A percentile compares a stretch with the other conserved stretches of the same genome.
Conservation (phyloP, 108 stramenopile genomes). For the Discostella stelligeroides region DNA sequence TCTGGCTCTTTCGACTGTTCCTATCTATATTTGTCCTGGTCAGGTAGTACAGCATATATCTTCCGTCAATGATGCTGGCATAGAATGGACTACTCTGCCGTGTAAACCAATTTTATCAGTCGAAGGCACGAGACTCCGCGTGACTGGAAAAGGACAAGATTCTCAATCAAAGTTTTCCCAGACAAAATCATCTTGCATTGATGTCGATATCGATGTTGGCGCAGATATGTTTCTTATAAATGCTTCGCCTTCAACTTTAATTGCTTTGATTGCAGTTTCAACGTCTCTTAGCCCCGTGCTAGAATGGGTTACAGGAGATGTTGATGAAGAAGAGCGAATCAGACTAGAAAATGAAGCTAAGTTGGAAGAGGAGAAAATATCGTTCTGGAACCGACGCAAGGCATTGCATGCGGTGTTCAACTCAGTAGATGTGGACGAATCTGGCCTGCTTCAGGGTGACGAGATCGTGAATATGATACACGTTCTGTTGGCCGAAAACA, state of each 20-base stretch:
- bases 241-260: slow-evolving; percentile 29
- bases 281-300: slow-evolving; percentile 7
- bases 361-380: slow-evolving; percentile 3
- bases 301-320: slow-evolving; percentile 13
- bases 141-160: slow-evolving; percentile 3
- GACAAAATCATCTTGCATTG: background rate
- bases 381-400: slow-evolving; percentile 22
- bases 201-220: slow-evolving; percentile 15
- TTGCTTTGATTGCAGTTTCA: slow-evolving; percentile 3
- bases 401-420: slow-evolving; percentile 24
- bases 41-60: slow-evolving; percentile 12
- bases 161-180: background rate
- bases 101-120: slow-evolving; percentile 31
- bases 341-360: slow-evolving; percentile 10
- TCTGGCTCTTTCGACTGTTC: slow-evolving; percentile 8
- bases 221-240: slow-evolving; percentile 17
- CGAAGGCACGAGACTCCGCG: slow-evolving; percentile 25
- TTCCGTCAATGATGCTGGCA: background rate
- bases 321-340: slow-evolving; percentile 6
- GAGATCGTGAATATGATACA: slow-evolving; percentile 22
- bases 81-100: slow-evolving; percentile 29
- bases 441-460: slow-evolving; percentile 24
- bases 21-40: slow-evolving; percentile 23
- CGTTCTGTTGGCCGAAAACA: slow-evolving; percentile 15
- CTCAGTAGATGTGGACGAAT: slow-evolving; percentile 22